These are phyloP conservation scores for Arthrobotrys megalospora DNA, from an alignment of 2,329 filamentous ascomycete species.

Conservation along the genomic window DNA sequence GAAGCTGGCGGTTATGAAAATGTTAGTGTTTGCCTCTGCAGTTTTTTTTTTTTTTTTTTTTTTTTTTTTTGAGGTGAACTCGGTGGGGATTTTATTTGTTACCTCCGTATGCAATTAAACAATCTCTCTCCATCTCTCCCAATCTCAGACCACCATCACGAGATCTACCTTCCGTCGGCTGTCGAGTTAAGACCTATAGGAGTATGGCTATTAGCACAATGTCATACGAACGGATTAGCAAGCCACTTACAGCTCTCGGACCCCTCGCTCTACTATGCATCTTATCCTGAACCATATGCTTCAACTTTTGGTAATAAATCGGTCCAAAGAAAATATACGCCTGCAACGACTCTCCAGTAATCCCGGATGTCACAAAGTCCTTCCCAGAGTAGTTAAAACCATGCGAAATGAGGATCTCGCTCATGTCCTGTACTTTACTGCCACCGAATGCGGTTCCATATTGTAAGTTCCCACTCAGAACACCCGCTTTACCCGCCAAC, in stretches of 20 bases:
- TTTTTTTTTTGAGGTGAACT: not conserved
- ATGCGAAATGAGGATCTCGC: slow-evolving; percentile 83
- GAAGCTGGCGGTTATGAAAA: slow-evolving; percentile 72
- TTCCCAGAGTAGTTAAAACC: slow-evolving; percentile 98
- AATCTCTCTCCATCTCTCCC: slow-evolving; percentile 99
- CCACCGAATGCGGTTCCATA: slow-evolving; percentile 91
- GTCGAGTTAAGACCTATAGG: slow-evolving; percentile 82
- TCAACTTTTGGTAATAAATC: slow-evolving; percentile 99
- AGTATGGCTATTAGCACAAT: not conserved
- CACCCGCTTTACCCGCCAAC: slow-evolving; percentile 91
- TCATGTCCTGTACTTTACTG: slow-evolving; percentile 90
- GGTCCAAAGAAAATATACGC: slow-evolving; percentile 98
- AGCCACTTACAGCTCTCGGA: slow-evolving; percentile 75
- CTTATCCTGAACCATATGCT: slow-evolving; percentile 99
- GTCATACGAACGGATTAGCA: not conserved
- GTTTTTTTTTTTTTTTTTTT: not conserved
- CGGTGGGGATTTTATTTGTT: not conserved
- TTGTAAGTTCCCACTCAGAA: slow-evolving; percentile 85
- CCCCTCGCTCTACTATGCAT: slow-evolving; percentile 97
- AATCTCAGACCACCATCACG: slow-evolving; percentile 91
- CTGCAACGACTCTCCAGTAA: slow-evolving; percentile 92
- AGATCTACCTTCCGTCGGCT: slow-evolving; percentile 95
- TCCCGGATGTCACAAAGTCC: slow-evolving; percentile 94
- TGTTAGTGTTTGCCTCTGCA: slow-evolving; percentile 20
- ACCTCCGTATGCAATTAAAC: slow-evolving; percentile 90